Base-by-base conservation (phyloP, 1,284 basidiomycete species). In the Fomitopsis schrenkii region DNA sequence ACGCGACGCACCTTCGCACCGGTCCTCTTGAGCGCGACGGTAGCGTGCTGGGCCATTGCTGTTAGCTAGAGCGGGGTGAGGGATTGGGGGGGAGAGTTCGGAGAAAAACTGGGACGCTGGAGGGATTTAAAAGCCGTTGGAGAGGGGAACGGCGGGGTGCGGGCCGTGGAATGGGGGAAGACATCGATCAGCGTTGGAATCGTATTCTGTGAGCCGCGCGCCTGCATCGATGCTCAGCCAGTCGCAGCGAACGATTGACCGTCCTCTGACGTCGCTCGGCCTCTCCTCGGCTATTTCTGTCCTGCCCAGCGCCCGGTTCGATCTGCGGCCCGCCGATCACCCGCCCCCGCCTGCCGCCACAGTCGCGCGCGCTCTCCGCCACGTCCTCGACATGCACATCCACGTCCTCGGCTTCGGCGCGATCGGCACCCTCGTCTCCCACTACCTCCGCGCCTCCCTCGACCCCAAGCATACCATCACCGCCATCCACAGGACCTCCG, bases 401-500 rank as follows among this genome's bases (percentile, higher is more conserved):
- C 88, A 91, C 78, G 73, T 91, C 66, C 80, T 91, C 64, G 68
- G 68, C 90, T 93, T 68, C 75, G 93, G 63, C 81, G 65, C 93
- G 56, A 83, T 96, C 66, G 95, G 95, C 62, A 85, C 86, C 33
- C 85, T 97, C 63, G 67, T 97, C 65, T 84, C 94, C 14, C 85
- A 91, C 71, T 84, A 95, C 72, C 82, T 96, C 54, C 86, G 91
- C 42, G 79, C 80, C 48, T 74, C 79, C 62, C 77, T 90, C 41
- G 81, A 81, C 33, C 72, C 70, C n/a, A 70, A 73, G 45, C 82
- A 84, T 67, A 74, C 83, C 45, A 79, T 96, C 70, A 82, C 84
- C 36, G 84, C 94, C 67, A 82, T 95, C 55, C 84, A 90, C 74
- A 84, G 35, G 42, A 28, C 46, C 17, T 0, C 58, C 40, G 54